Evolutionary conservation across 179 eudicot genomes (phyloP).

Genomic region (Beta corolliflora): DNA sequence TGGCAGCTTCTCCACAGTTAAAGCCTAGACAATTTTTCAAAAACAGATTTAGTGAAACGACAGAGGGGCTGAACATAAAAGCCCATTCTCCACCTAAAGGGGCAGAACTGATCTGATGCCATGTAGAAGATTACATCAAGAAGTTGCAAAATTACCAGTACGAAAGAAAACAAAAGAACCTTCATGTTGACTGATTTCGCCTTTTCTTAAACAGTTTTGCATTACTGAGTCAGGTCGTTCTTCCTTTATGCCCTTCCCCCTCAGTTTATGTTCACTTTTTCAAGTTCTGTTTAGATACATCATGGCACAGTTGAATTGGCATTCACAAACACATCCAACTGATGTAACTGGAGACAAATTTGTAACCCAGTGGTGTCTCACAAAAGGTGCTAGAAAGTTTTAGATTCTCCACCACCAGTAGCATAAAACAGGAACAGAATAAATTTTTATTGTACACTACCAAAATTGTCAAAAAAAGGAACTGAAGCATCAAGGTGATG

Average conservation of each 20-base stretch:
- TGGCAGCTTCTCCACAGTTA: conserved; percentile 99
- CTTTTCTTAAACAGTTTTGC: background rate
- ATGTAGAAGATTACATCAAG: background rate
- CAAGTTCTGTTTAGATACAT: background rate
- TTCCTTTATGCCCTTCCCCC: background rate
- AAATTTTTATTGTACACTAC: background rate
- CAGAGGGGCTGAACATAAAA: background rate
- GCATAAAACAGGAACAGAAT: background rate
- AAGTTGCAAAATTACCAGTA: background rate
- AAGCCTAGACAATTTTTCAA: conserved; percentile 52
- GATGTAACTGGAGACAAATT: background rate
- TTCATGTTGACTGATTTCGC: background rate
- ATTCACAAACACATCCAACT: background rate
- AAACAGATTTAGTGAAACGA: conserved; percentile 10
- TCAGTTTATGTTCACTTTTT: background rate
- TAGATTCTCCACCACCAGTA: background rate
- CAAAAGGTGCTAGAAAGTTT: background rate
- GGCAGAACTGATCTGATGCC: background rate
- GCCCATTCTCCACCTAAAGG: too few relatives aligned
- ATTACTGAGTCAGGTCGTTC: background rate
- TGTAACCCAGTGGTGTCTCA: background rate
- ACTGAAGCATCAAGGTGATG: background rate
- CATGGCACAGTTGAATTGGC: background rate
- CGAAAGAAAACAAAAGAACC: conserved; percentile 1
- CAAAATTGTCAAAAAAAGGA: background rate